phyloP scores from a whole-genome alignment of 225 moss, liverwort and hornwort species.

The Pseudisothecium myosuroides region DNA sequence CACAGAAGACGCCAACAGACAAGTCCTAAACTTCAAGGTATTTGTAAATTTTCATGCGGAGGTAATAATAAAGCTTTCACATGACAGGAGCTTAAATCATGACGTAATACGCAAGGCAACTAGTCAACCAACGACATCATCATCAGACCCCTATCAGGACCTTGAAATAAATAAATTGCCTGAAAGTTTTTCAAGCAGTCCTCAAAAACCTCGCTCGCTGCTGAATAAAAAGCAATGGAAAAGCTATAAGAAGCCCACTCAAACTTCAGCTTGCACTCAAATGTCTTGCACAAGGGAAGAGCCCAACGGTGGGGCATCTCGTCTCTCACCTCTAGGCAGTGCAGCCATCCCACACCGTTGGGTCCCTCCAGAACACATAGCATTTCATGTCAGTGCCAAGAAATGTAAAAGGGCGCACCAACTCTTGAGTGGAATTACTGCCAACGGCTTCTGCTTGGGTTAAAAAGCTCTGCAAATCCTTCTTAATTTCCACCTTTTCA shows the following conservation, averaged over 20 bases:
- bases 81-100: neutral
- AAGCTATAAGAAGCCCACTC: neutral
- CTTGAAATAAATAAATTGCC: neutral
- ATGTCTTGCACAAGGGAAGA: constrained; percentile 6
- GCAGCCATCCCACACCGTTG: constrained; percentile 48
- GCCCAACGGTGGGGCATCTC: constrained; percentile 51
- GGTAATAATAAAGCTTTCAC: neutral
- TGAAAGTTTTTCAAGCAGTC: neutral
- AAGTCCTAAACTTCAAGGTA: neutral
- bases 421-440: constrained; percentile 26
- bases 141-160: neutral
- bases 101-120: neutral
- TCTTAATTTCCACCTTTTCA: constrained; percentile 57
- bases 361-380: constrained; percentile 28
- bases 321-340: constrained; percentile 34
- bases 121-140: neutral
- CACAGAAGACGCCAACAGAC: neutral
- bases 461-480: constrained; percentile 46
- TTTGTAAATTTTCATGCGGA: neutral
- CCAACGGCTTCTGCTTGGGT: constrained; percentile 28
- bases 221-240: neutral
- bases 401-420: constrained; percentile 45
- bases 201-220: neutral
- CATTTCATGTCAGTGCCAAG: constrained; percentile 34
- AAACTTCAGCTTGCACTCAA: neutral